These are phyloP conservation scores for Uncinocarpus reesii DNA, from an alignment of 2,329 filamentous ascomycete genomes.

Conservation along the genomic window DNA sequence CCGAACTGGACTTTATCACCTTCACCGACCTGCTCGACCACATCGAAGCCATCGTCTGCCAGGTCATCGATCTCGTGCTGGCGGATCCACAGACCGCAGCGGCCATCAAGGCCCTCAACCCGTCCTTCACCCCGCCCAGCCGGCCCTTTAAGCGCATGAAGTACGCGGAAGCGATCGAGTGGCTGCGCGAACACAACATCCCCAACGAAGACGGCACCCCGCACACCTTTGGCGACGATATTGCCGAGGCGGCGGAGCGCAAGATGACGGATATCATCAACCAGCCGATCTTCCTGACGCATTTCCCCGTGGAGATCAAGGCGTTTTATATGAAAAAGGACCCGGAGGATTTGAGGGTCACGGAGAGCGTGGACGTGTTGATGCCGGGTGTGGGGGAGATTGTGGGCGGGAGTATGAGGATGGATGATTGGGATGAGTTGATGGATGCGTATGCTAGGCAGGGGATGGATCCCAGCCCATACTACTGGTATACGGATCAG, in stretches of 20 bases:
- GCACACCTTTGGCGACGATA: conserved; percentile 91
- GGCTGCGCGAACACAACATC: conserved; percentile 84
- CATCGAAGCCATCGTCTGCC: conserved; percentile 77
- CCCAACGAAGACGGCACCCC: conserved; percentile 84
- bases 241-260: conserved; percentile 93
- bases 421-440: conserved; percentile 81
- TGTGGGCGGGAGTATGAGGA: conserved; percentile 92
- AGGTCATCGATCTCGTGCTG: conserved; percentile 68
- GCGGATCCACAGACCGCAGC: conserved; percentile 61
- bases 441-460: conserved; percentile 80
- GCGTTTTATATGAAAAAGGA: conserved; percentile 99
- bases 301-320: conserved; percentile 97
- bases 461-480: conserved; percentile 70
- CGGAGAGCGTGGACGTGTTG: conserved; percentile 76
- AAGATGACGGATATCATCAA: conserved; percentile 96
- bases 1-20: conserved; percentile 88
- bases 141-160: conserved; percentile 90
- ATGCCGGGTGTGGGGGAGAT: conserved; percentile 97
- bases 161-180: conserved; percentile 87
- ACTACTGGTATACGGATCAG: conserved; percentile 99
- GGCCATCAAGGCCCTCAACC: conserved; percentile 79
- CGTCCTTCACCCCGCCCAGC: conserved; percentile 68
- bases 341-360: conserved; percentile 65
- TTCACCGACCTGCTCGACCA: conserved; percentile 83
- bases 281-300: conserved; percentile 86